phyloP scores from a whole-genome alignment of 441 rosid species.

The Aleurites moluccanus region DNA sequence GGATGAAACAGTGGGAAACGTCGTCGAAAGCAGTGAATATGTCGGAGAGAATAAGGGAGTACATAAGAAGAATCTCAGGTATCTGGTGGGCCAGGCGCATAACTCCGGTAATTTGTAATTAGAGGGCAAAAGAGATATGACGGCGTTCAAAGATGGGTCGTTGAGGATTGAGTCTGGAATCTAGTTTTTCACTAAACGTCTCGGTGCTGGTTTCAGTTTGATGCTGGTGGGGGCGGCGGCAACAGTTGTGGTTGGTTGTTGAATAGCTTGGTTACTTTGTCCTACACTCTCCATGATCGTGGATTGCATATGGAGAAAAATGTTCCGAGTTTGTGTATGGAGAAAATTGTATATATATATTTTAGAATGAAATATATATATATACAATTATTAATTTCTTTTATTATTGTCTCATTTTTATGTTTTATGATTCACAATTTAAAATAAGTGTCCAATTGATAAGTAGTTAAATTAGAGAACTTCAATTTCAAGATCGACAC shows the following conservation, averaged over 20 bases:
- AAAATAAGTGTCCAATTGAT: too few species aligned
- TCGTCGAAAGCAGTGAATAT: conserved; percentile 70
- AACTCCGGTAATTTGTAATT: conserved; percentile 70
- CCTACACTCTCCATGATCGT: background rate
- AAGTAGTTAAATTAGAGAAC: too few species aligned
- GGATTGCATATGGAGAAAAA: background rate
- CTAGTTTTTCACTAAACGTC: conserved; percentile 76
- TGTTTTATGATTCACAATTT: too few species aligned
- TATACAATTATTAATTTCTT: too few species aligned
- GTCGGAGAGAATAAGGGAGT: conserved; percentile 81
- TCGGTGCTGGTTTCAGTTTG: conserved; percentile 53
- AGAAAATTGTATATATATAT: too few species aligned
- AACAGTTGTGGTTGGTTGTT: too few species aligned
- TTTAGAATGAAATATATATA: too few species aligned
- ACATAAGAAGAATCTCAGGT: conserved; percentile 90
- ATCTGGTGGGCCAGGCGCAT: conserved; percentile 81
- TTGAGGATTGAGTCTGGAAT: conserved; percentile 80
- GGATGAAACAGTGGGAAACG: conserved; percentile 67
- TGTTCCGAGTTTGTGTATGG: too few species aligned
- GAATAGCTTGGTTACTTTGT: background rate
- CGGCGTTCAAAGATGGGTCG: conserved; percentile 71
- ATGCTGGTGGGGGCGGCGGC: background rate
- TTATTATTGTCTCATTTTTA: too few species aligned
- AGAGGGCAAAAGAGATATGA: conserved; percentile 68
- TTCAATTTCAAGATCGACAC: too few species aligned